phyloP scores from a whole-genome alignment of 2,329 filamentous ascomycete genomes.

The Sordariomycetes sp. region DNA sequence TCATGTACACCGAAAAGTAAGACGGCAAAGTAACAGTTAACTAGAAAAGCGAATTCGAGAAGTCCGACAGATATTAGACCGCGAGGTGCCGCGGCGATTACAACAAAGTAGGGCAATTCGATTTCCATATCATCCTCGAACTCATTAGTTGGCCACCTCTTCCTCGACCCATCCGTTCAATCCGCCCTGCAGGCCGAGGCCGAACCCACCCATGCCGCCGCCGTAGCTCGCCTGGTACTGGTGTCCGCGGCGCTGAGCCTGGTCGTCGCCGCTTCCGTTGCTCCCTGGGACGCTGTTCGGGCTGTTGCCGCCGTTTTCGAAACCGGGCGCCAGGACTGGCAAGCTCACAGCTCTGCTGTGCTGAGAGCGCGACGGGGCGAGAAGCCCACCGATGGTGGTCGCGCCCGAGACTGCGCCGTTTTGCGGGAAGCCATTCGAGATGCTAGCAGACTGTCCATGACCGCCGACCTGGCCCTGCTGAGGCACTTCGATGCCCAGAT shows the following conservation, averaged over 20 bases:
- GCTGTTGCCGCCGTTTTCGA: slow-evolving; percentile 50
- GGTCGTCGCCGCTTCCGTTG: slow-evolving; percentile 38
- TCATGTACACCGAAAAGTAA: slow-evolving; percentile 21
- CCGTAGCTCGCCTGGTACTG: slow-evolving; percentile 58
- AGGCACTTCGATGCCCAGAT: slow-evolving; percentile 48
- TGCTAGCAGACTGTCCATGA: slow-evolving; percentile 58
- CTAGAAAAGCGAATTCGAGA: slow-evolving; percentile 10
- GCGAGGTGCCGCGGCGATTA: slow-evolving; percentile 6
- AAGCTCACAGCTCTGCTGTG: slow-evolving; percentile 82
- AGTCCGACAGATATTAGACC: slow-evolving; percentile 4
- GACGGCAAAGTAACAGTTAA: slow-evolving; percentile 12
- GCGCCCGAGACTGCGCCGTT: slow-evolving; percentile 45
- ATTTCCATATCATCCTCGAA: slow-evolving; percentile 1
- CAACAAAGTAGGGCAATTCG: slow-evolving; percentile 5
- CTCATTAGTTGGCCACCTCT: slow-evolving; percentile 47
- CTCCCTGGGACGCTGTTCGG: slow-evolving; percentile 37
- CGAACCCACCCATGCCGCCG: slow-evolving; percentile 50
- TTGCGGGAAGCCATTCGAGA: slow-evolving; percentile 53
- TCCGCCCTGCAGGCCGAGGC: slow-evolving; percentile 53
- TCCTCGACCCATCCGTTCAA: slow-evolving; percentile 62
- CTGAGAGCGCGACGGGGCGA: slow-evolving; percentile 56
- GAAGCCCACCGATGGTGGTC: slow-evolving; percentile 66
- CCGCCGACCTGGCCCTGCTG: slow-evolving; percentile 50
- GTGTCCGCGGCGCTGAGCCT: slow-evolving; percentile 55
- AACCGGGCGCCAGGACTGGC: slow-evolving; percentile 58